Base-by-base conservation (phyloP, 1,284 basidiomycete genomes). In the Paramarasmius palmivorus region DNA sequence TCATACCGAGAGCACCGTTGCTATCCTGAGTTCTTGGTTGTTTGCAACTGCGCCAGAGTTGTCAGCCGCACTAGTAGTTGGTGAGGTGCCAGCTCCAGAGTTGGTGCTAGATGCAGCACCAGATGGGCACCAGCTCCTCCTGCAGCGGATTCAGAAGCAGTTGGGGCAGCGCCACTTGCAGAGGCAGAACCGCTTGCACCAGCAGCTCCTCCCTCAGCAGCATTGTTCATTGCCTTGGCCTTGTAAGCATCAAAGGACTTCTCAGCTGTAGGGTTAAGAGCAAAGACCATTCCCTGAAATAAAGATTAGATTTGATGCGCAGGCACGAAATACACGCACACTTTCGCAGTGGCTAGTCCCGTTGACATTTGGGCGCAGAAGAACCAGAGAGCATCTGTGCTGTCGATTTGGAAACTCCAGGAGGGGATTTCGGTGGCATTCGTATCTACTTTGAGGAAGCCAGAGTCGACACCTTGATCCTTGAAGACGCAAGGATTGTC, bases 271-370 rank as follows among this genome's bases (percentile, higher is more conserved):
- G 79, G 71, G 62, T 82, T 82, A 14, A 82, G 63, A 12, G 79
- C 73, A 58, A 82, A 82, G 22, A 79, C 79, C 80, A 81, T 81
- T 59, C 79, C 78, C 25, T 39, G 59, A 78, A 80, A 56, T 78
- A 75, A 41, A 26, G 20, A 35, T 14, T 19, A 38, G 19, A 35
- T 22, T 3, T 48, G n/a, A 19, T n/a, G 14, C 22, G 23, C 10
- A 40, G n/a, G 55, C 17, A 53, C 35, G 15, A 3, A 40, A 26
- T 35, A n/a, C 22, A 14, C n/a, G 22, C 37, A 19, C 20, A 23
- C 4, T 7, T 26, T 12, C 3, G 1, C 37, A 47, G 14, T 34
- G 19, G 45, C 20, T 22, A 1, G 60, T 32, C 7, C 29, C 66
- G 23, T 68, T 70, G 22, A 1, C 53, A 62, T 76, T 69, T 68